Evolutionary conservation across 73 alveolate species (phyloP).

Genomic region (Tetrahymena thermophila): DNA sequence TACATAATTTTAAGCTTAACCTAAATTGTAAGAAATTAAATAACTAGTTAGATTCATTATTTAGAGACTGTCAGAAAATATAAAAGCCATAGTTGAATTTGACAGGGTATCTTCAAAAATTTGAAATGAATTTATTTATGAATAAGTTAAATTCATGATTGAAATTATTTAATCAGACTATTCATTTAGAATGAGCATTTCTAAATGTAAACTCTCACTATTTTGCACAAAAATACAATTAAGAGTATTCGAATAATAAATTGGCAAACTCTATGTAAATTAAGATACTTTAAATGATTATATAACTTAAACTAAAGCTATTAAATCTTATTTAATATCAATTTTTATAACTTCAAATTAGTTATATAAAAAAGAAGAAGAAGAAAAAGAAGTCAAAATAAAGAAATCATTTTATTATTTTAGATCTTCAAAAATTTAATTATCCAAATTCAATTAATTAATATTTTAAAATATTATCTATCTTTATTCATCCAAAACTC

Average conservation of each 20-base stretch:
- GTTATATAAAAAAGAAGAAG: no score
- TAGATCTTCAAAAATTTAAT: no score
- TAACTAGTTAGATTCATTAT: not conserved
- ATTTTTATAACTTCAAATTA: no score
- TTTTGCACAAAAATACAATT: not conserved
- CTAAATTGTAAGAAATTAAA: not conserved
- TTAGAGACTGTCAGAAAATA: not conserved
- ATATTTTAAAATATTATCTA: not conserved
- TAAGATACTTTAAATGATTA: no score
- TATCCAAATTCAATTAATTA: not conserved
- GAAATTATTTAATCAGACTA: not conserved
- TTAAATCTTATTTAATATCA: not conserved
- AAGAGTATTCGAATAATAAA: not conserved
- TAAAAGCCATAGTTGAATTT: not conserved
- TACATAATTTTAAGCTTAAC: not conserved
- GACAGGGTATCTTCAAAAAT: not conserved
- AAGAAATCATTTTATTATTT: no score
- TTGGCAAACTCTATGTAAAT: not conserved
- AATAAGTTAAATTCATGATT: not conserved
- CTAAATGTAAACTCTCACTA: not conserved
- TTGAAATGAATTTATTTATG: not conserved
- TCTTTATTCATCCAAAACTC: not conserved
- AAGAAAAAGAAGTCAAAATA: no score
- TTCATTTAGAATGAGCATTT: not conserved
- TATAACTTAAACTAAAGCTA: no score